These are phyloP conservation scores for Trametes coccinea DNA, from an alignment of 768 basidiomycete genomes.

Conservation along the genomic window DNA sequence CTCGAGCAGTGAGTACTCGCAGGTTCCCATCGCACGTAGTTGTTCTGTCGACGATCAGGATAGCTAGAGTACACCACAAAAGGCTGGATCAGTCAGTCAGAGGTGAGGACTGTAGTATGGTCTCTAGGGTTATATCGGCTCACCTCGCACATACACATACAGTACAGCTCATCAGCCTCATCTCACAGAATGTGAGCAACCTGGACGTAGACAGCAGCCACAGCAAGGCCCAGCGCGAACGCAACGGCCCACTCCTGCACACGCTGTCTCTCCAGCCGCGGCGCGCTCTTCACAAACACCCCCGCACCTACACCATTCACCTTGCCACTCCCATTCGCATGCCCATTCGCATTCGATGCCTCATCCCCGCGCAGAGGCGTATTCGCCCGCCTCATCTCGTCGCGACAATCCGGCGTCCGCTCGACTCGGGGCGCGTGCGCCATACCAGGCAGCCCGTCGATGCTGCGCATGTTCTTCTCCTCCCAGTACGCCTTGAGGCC, in stretches of 20 bases:
- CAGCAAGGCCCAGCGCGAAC: constrained; percentile 34
- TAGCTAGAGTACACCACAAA: no score
- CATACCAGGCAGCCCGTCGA: constrained; percentile 60
- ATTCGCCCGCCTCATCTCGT: constrained; percentile 23
- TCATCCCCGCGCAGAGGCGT: constrained; percentile 1
- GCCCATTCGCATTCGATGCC: neutral
- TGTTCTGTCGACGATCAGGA: no score
- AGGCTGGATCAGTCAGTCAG: no score
- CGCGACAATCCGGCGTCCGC: neutral
- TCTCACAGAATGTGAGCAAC: neutral
- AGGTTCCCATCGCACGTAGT: no score
- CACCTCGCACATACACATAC: no score
- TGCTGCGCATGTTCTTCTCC: constrained; percentile 47
- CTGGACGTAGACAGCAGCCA: constrained; percentile 20
- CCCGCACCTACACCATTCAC: no score
- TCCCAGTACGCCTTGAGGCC: constrained; percentile 61
- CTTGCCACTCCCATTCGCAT: neutral
- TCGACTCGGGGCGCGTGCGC: constrained; percentile 30
- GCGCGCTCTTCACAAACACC: neutral
- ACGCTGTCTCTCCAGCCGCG: neutral
- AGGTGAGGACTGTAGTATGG: no score
- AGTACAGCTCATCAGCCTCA: no score
- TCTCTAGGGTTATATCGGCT: no score
- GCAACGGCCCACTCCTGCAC: constrained; percentile 26
- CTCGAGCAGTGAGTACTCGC: no score